phyloP scores from a whole-genome alignment of 2,329 filamentous ascomycete genomes.

The Colletotrichum noveboracense region DNA sequence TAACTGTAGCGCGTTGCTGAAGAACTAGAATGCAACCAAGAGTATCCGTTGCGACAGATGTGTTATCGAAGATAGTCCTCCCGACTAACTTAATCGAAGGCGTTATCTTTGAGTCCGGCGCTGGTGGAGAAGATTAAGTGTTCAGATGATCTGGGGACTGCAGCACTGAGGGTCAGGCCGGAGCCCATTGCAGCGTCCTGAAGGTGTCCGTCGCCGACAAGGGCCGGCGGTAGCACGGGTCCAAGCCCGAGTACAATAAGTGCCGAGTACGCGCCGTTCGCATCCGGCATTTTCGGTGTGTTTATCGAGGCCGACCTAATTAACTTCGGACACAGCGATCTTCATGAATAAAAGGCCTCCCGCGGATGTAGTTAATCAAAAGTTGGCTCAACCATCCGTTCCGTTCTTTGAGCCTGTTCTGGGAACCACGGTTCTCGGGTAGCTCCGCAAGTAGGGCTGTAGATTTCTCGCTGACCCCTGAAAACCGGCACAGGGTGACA shows the following conservation, averaged over 20 bases:
- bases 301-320: not conserved
- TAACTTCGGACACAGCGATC: not conserved
- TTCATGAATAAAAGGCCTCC: not conserved
- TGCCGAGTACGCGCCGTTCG: not conserved
- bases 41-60: rapidly evolving
- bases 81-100: not conserved
- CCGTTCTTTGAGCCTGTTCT: not conserved
- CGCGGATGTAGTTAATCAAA: not conserved
- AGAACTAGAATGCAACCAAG: not conserved
- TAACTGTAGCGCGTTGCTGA: rapidly evolving
- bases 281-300: not conserved
- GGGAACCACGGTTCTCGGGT: not conserved
- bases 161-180: not conserved
- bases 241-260: not conserved
- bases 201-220: not conserved
- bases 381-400: not conserved
- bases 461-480: not conserved
- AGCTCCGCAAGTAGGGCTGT: not conserved
- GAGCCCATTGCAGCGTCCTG: not conserved
- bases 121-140: not conserved
- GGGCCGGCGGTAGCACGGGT: not conserved
- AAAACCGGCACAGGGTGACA: not conserved
- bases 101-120: not conserved
- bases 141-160: not conserved
- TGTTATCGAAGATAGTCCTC: rapidly evolving